These are phyloP conservation scores for Citrus australasica DNA, from an alignment of 345 rosid species.

Conservation along the genomic window DNA sequence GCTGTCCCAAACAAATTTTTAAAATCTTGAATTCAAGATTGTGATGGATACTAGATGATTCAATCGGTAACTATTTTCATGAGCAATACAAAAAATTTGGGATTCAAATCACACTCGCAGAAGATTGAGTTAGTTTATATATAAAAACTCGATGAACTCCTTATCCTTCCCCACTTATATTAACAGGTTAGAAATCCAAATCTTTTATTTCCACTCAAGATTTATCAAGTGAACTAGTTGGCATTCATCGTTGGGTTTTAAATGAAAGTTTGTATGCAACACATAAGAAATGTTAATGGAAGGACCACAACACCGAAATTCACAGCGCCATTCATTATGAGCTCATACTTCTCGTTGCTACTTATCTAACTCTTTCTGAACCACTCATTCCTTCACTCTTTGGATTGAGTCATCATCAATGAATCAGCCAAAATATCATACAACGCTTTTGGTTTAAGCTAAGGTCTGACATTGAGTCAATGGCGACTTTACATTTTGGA, in stretches of 20 bases:
- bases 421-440: conserved; percentile 6
- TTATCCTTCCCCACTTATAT: too few species aligned
- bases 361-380: conserved; percentile 1
- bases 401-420: conserved; percentile 10
- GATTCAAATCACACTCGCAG: background rate
- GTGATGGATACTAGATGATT: too few species aligned
- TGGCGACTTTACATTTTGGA: background rate
- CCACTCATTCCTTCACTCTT: conserved; percentile 20
- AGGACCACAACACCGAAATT: conserved; percentile 36
- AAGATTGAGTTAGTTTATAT: too few species aligned
- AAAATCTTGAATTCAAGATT: too few species aligned
- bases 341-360: conserved; percentile 18
- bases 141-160: too few species aligned
- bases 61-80: too few species aligned
- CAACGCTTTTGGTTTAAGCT: background rate
- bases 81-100: too few species aligned
- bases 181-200: too few species aligned
- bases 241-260: too few species aligned
- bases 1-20: too few species aligned
- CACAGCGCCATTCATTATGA: conserved; percentile 27
- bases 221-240: too few species aligned
- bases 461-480: background rate
- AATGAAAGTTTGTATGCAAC: background rate
- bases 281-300: background rate
- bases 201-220: too few species aligned